Evolutionary conservation across 2,329 filamentous ascomycete genomes (phyloP).

Genomic region (Diaporthe batatas): DNA sequence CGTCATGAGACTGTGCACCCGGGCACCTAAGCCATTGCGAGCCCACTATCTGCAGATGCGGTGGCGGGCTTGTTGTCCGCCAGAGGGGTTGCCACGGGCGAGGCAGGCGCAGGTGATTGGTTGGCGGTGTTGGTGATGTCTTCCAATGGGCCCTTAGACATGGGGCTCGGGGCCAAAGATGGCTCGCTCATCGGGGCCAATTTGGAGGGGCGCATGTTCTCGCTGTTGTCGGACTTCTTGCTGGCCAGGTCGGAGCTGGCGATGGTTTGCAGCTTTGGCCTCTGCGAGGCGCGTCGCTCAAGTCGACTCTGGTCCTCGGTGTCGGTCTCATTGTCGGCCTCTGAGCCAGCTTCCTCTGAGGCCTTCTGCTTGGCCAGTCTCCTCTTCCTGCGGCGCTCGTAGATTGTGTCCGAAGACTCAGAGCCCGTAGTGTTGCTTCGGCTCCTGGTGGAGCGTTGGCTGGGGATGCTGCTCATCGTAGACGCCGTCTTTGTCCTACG

Average conservation of each 20-base stretch:
- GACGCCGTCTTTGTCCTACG: slow-evolving; percentile 45
- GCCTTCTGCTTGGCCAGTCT: slow-evolving; percentile 35
- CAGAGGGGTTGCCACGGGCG: slow-evolving; percentile 21
- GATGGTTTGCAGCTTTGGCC: slow-evolving; percentile 63
- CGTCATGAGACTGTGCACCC: slow-evolving; percentile 33
- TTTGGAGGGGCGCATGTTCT: slow-evolving; percentile 35
- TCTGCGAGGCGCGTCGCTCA: slow-evolving; percentile 54
- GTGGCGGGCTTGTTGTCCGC: slow-evolving; percentile 38
- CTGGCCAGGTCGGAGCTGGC: slow-evolving; percentile 55
- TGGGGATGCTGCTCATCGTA: slow-evolving; percentile 45
- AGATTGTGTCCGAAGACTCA: slow-evolving; percentile 45
- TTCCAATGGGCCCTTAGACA: slow-evolving; percentile 34
- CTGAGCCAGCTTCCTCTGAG: slow-evolving; percentile 42
- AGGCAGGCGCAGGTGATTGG: slow-evolving; percentile 19
- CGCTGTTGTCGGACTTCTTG: slow-evolving; percentile 49
- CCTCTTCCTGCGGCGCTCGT: slow-evolving; percentile 40
- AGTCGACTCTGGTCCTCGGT: slow-evolving; percentile 44
- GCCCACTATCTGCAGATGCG: slow-evolving; percentile 48
- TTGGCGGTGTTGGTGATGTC: slow-evolving; percentile 39
- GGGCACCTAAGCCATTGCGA: slow-evolving; percentile 43
- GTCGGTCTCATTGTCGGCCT: slow-evolving; percentile 49
- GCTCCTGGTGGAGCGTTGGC: slow-evolving; percentile 47
- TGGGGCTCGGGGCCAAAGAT: slow-evolving; percentile 17
- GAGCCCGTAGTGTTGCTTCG: slow-evolving; percentile 48
- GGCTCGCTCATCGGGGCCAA: slow-evolving; percentile 30